Base-by-base conservation (phyloP, 192 early-diverging fungal species). In the Linnemannia zychae region DNA sequence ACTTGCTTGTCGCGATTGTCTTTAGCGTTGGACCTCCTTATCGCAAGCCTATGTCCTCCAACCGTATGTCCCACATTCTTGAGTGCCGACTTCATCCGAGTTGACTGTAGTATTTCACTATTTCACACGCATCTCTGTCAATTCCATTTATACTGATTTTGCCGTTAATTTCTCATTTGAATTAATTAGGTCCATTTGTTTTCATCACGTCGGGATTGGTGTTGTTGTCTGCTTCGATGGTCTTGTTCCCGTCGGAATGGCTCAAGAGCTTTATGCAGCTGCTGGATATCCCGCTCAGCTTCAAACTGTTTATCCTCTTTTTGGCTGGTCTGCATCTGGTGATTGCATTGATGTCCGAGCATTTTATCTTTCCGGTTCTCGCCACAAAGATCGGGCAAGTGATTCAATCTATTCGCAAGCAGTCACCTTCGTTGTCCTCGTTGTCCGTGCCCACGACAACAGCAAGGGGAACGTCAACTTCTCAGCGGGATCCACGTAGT, bases 1-100 rank as follows among this genome's bases (percentile, higher is more conserved):
- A 99, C 84, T 90, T 99, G 34, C 84, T 96, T 7, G 92, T 95
- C 11, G 98, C 97, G 0, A 89, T 96, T 49, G 96, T 98, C 24
- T 98, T 99, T 83, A 97, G 96, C 89, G 96, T 97, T 6, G 99
- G 99, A 0, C 96, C 96, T 37, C 99, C 98, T 1, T 99, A 98
- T 78, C 94, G 98, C 74, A 93, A 97, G 84, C 91, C 94, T 11
- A 94, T 98, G 80, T 90, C 93, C 84, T 95, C 93, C 71, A 99
- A 99, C 84, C 88, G 96, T 97, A 90, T 87, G 89, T 50, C 0
- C 20, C 20, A 12, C 18, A 16, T 50, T 16, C 20, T 17, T 52
- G 24, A 31, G 1, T 15, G 57, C 57, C 57, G 57, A 31, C 2
- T 63, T 63, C 57, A 31, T 31, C 57, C 28, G 57, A 33, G 9